Evolutionary conservation across 805 yeast species (phyloP), one percentile per base, ranked within the genome.

Genomic region (Suhomyces sp.): DNA sequence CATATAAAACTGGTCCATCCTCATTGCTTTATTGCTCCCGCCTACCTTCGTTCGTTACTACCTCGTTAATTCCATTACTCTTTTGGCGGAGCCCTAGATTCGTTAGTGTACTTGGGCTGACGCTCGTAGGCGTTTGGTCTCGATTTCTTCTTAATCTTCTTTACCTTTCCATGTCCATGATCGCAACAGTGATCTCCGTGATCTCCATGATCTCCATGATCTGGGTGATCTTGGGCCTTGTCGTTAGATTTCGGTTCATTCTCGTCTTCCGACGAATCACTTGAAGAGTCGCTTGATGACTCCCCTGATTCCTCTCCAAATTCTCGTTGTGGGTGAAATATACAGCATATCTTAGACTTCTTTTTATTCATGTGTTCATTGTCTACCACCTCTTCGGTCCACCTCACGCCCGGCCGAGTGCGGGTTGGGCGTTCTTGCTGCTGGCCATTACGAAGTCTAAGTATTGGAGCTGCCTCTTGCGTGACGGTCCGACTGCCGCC

Each of bases 321-420:
- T 50, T 78, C 80, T 22, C 76, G 73, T 49, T 88, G 85, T 52
- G 97, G 94, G 75, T 92, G 87, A 75, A 83, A 88, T 8, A 89
- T 88, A 59, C 96, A 88, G 62, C 96, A 89, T n/a, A 88, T 87
- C 69, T 93, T 93, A 10, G 96, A 83, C 66, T 90, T 91, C 74
- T 94, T 94, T 73, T 83, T 89, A 64, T 87, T 81, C 88, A 94
- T 76, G 64, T 88, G 71, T 70, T 93, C 99, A 67, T 93, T 93
- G 67, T 93, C 98, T 4, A 94, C 78, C 3, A 90, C 92, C 46
- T 86, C 96, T 36, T 87, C 88, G 6, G 85, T 77, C 97, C 97
- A 93, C 49, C 84, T 77, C 0, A 93, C 97, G 41, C 81, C 77
- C 29, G 52, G 52, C n/a, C 35, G 24, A 47, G 46, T 19, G 27